Evolutionary conservation across 208 protist genomes (phyloP).

Genomic region (Trypanosoma theileri): DNA sequence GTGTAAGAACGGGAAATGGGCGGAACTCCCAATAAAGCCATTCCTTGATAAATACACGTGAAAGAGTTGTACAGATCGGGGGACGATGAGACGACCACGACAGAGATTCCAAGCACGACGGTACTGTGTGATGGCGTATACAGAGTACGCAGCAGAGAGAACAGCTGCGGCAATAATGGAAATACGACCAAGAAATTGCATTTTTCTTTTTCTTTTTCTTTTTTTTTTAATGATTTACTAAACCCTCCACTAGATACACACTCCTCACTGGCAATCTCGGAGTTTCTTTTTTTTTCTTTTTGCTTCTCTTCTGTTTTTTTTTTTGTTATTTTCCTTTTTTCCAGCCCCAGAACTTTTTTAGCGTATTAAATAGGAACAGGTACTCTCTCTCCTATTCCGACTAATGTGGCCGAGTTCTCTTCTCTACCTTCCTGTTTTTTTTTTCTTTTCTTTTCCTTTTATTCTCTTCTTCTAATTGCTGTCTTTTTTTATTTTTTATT

Average conservation of each 20-base stretch:
- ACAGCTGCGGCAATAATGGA: conserved; percentile 10
- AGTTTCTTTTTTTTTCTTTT: conserved; percentile 9
- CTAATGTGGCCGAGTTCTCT: too few relatives aligned
- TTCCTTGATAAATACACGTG: conserved; percentile 1
- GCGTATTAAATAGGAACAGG: too few relatives aligned
- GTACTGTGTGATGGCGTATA: conserved; percentile 13
- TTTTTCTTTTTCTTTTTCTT: background rate
- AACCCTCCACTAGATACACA: background rate
- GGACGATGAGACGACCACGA: conserved; percentile 11
- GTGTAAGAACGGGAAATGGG: background rate
- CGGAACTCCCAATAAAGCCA: background rate
- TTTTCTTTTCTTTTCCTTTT: too few relatives aligned
- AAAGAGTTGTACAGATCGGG: conserved; percentile 11
- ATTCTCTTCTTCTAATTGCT: too few relatives aligned
- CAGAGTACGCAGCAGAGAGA: conserved; percentile 13
- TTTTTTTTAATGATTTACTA: background rate
- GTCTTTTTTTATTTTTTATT: too few relatives aligned
- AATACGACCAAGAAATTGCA: conserved; percentile 12
- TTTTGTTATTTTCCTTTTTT: background rate
- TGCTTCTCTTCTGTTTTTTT: background rate
- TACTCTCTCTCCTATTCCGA: too few relatives aligned
- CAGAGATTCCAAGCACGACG: conserved; percentile 7
- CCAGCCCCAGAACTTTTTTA: background rate
- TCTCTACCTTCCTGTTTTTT: too few relatives aligned
- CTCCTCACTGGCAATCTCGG: background rate